These are phyloP conservation scores for Fraxinus greggii DNA, from an alignment of 305 asterid genomes.

Conservation along the genomic window DNA sequence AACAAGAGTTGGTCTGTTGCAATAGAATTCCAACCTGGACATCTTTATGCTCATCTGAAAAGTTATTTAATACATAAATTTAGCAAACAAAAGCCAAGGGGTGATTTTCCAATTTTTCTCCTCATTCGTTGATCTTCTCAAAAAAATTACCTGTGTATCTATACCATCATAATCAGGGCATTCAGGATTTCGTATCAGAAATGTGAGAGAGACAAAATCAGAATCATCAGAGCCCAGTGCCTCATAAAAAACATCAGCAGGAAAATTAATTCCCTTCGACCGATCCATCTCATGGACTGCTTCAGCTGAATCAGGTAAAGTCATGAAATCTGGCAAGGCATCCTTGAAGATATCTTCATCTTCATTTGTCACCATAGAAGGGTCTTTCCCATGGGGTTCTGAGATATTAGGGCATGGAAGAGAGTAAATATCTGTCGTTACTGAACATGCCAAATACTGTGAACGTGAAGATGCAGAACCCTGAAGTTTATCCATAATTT, in stretches of 20 bases:
- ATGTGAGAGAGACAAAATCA: constrained; percentile 87
- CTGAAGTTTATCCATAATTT: constrained; percentile 86
- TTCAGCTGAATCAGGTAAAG: constrained; percentile 65
- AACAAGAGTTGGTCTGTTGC: constrained; percentile 95
- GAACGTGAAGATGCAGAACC: constrained; percentile 60
- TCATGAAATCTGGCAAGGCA: constrained; percentile 79
- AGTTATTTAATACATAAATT: constrained; percentile 16
- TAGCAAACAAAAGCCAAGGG: constrained; percentile 22
- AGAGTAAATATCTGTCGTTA: constrained; percentile 50
- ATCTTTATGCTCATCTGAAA: constrained; percentile 90
- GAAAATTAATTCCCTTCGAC: constrained; percentile 34
- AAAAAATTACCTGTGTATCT: constrained; percentile 79
- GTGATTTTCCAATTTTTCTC: constrained; percentile 19
- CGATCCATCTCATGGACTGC: constrained; percentile 56
- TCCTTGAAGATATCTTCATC: constrained; percentile 88
- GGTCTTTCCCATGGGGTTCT: constrained; percentile 52
- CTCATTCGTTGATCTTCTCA: constrained; percentile 18
- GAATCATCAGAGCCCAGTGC: constrained; percentile 79
- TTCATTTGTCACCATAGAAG: constrained; percentile 37
- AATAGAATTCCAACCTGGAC: constrained; percentile 93
- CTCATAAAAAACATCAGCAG: constrained; percentile 78
- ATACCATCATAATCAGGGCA: constrained; percentile 87
- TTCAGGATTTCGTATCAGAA: constrained; percentile 60
- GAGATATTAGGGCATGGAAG: constrained; percentile 37
- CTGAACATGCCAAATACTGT: constrained; percentile 82